Evolutionary conservation across 2,329 filamentous ascomycete genomes (phyloP), one percentile per base, ranked within the genome.

Genomic region (Nemania serpens): DNA sequence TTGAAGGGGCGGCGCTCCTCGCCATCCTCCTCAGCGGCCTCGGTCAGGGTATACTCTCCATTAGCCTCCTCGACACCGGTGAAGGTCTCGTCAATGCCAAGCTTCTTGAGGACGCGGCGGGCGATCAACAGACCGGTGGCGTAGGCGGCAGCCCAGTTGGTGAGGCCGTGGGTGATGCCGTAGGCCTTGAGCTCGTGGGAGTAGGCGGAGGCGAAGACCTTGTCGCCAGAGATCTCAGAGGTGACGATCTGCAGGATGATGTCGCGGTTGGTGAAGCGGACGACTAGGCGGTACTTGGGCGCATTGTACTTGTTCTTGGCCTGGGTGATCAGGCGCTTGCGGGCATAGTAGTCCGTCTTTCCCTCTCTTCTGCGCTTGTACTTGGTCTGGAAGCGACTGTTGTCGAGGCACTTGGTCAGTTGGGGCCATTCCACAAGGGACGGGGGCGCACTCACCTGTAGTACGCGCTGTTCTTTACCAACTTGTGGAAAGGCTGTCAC

Each of bases 221-320:
- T 98, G 89, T 99, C 95, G 77, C 95, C 95, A 71, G 86, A 88
- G 84, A 99, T 91, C 87, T 99, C 95, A 64, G 95, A 96, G 78
- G 87, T 90, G 79, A 99, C 88, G 79, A 99, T 95, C 86, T 99
- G 95, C 84, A 88, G 89, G 84, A 98, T 91, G 85, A 98, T 96
- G 87, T 99, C 94, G 82, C 93, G 92, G 90, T 98, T 96, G 87
- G 92, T 96, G 90, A 96, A 97, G 81, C 95, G 95, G 79, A 99
- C 92, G 72, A 99, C 95, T 77, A 99, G 90, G 78, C 95, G 91
- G 90, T 99, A 98, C 89, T 99, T 99, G 83, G 95, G 95, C 69
- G 95, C 91, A 84, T 96, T 96, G 91, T 98, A 99, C 91, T 99
- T 99, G 92, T 99, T 99, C 92, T 98, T 99, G 84, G 95, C 95